phyloP scores from a whole-genome alignment of 345 rosid genomes.

The Acer negundo region DNA sequence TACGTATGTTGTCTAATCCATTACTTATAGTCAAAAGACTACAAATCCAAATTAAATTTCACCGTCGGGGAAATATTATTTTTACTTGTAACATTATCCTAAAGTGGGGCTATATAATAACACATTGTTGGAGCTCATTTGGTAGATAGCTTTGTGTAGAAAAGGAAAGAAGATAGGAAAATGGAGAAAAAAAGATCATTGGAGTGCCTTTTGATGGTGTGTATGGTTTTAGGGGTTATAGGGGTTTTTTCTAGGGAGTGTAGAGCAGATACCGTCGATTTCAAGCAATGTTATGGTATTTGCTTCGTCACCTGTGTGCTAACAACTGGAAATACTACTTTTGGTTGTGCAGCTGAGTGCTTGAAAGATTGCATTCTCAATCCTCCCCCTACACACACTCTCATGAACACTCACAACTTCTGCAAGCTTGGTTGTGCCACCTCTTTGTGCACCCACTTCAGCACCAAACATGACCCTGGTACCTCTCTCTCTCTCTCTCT shows the following conservation, averaged over 20 bases:
- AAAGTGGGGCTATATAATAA: neutral
- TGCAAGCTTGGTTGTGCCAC: constrained; percentile 54
- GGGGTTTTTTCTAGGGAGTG: constrained; percentile 20
- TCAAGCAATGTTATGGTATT: constrained; percentile 33
- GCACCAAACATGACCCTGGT: constrained; percentile 45
- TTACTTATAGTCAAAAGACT: no score
- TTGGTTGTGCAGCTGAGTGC: constrained; percentile 34
- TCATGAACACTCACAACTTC: constrained; percentile 16
- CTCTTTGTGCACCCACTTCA: constrained; percentile 44
- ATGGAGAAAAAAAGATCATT: constrained; percentile 20
- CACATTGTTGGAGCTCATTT: neutral
- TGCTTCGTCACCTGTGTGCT: constrained; percentile 40
- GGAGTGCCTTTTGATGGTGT: constrained; percentile 2
- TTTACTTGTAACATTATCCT: neutral
- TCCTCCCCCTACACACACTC: neutral
- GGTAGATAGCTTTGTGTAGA: neutral
- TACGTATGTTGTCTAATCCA: no score
- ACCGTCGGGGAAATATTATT: no score
- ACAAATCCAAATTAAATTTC: no score
- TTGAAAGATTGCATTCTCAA: constrained; percentile 38
- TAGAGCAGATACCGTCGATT: constrained; percentile 14
- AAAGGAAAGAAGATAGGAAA: neutral
- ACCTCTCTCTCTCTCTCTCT: neutral
- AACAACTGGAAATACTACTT: neutral
- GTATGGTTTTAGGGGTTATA: constrained; percentile 23